A percentile compares a stretch with the other conserved stretches of the same genome.
Evolutionary conservation across 768 basidiomycete genomes (phyloP).

Genomic region (Tylopilus subfusipes): DNA sequence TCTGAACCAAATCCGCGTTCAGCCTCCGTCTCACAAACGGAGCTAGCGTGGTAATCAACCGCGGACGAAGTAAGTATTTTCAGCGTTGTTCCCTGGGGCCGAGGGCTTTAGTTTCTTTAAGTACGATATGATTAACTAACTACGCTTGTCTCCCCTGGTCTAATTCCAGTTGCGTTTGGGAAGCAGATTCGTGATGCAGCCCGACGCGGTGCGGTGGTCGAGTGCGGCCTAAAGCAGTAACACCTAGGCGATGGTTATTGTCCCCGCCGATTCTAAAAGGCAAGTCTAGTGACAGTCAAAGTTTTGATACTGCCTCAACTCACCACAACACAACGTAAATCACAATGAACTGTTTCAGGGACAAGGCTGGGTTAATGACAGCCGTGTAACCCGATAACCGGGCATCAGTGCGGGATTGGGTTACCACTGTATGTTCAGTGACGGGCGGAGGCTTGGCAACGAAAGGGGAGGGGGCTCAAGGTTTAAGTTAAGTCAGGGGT

Average conservation of each 20-base stretch:
- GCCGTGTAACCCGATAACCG: neutral
- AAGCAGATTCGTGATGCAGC: slow-evolving; percentile 1
- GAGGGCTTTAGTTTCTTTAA: slow-evolving; percentile 16
- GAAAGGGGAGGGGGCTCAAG: neutral
- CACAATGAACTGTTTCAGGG: slow-evolving; percentile 13
- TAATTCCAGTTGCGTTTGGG: neutral
- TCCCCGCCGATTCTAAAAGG: slow-evolving; percentile 1
- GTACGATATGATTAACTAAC: slow-evolving; percentile 16
- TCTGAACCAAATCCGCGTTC: slow-evolving; percentile 4
- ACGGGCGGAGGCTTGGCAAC: slow-evolving; percentile 6
- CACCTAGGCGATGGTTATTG: neutral
- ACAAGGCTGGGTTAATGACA: neutral
- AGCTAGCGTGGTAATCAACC: slow-evolving; percentile 25
- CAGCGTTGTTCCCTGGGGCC: slow-evolving; percentile 23
- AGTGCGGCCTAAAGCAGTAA: neutral
- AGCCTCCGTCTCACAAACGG: slow-evolving; percentile 16
- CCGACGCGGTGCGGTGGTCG: neutral
- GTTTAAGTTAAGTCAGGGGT: slow-evolving; percentile 1
- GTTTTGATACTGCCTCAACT: neutral
- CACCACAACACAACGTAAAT: slow-evolving; percentile 19
- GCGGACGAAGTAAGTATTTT: slow-evolving; percentile 13
- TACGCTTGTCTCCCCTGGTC: neutral
- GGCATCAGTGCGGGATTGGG: neutral
- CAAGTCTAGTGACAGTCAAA: neutral
- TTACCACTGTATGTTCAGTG: neutral